Conservation (phyloP, 176 grass and related monocot species). For the Calamus simplicifolius region DNA sequence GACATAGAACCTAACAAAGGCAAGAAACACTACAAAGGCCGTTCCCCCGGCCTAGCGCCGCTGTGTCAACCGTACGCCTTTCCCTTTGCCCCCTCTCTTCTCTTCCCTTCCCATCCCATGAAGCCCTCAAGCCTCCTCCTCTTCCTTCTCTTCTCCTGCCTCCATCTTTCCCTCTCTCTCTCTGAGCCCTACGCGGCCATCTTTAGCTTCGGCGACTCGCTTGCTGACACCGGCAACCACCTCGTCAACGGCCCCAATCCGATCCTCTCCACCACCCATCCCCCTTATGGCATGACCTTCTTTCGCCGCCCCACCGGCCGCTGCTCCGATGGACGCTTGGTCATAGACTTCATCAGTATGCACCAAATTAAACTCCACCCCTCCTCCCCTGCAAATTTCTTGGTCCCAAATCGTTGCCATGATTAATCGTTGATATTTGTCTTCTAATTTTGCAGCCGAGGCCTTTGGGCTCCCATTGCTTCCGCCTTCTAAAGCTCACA, state of each 20-base stretch:
- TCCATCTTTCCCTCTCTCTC: conserved; percentile 1
- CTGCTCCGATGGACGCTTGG: conserved; percentile 82
- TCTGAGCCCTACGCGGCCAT: conserved; percentile 48
- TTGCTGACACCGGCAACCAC: conserved; percentile 73
- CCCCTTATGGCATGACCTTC: conserved; percentile 75
- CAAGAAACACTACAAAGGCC: too few relatives aligned
- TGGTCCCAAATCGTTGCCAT: too few relatives aligned
- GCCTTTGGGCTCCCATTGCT: conserved; percentile 60
- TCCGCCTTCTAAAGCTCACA: conserved; percentile 62
- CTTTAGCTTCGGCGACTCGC: conserved; percentile 86
- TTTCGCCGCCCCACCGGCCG: conserved; percentile 58
- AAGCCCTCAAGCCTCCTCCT: not conserved
- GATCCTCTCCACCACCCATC: conserved; percentile 48
- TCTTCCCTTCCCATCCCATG: too few relatives aligned
- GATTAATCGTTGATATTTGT: too few relatives aligned
- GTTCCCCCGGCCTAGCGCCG: too few relatives aligned
- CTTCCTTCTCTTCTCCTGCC: conserved; percentile 10
- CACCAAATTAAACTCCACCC: not conserved
- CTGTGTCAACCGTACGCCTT: not conserved
- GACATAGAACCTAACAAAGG: too few relatives aligned
- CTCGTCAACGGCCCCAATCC: conserved; percentile 36
- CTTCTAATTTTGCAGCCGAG: conserved; percentile 30
- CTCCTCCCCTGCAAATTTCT: not conserved
- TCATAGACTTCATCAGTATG: conserved; percentile 69
- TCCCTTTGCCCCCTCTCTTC: conserved; percentile 6